Conservation (phyloP, 2,329 filamentous ascomycete species). For the Pseudonectria foliicola region DNA sequence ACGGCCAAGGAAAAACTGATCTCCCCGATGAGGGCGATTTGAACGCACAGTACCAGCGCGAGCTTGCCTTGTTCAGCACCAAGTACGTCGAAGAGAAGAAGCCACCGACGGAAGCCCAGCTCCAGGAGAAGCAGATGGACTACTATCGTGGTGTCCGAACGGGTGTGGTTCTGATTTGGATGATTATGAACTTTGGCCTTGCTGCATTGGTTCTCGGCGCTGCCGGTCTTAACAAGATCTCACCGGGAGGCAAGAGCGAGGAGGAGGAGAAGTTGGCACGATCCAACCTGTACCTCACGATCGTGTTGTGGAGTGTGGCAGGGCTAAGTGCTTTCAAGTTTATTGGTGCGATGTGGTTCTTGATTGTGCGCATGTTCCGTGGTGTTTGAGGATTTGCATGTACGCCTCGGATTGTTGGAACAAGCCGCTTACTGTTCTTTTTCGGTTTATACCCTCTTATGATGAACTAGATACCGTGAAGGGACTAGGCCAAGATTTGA, state of each 20-base stretch:
- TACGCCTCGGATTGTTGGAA: background rate
- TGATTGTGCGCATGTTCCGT: conserved; percentile 81
- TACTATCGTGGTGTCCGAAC: conserved; percentile 97
- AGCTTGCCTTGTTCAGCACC: conserved; percentile 63
- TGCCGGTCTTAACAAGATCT: conserved; percentile 69
- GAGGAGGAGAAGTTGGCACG: conserved; percentile 44
- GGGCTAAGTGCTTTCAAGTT: conserved; percentile 81
- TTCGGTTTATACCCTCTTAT: conserved; percentile 23
- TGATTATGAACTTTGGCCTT: conserved; percentile 90
- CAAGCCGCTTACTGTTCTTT: conserved; percentile 5
- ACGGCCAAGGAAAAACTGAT: conserved; percentile 85
- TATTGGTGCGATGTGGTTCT: conserved; percentile 81
- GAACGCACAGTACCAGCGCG: conserved; percentile 88
- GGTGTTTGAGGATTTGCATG: conserved; percentile 42
- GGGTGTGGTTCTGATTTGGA: conserved; percentile 88
- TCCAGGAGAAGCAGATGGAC: conserved; percentile 84
- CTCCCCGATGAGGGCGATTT: conserved; percentile 92
- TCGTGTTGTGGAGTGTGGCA: conserved; percentile 85
- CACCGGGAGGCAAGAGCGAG: conserved; percentile 29
- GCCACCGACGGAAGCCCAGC: conserved; percentile 43
- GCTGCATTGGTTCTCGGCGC: conserved; percentile 80
- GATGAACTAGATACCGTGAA: conserved; percentile 6
- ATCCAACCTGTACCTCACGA: conserved; percentile 75
- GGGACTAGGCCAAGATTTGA: background rate
- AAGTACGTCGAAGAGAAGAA: conserved; percentile 72